Evolutionary conservation across 108 stramenopile species (phyloP).

Genomic region (Skeletonema marinoi): DNA sequence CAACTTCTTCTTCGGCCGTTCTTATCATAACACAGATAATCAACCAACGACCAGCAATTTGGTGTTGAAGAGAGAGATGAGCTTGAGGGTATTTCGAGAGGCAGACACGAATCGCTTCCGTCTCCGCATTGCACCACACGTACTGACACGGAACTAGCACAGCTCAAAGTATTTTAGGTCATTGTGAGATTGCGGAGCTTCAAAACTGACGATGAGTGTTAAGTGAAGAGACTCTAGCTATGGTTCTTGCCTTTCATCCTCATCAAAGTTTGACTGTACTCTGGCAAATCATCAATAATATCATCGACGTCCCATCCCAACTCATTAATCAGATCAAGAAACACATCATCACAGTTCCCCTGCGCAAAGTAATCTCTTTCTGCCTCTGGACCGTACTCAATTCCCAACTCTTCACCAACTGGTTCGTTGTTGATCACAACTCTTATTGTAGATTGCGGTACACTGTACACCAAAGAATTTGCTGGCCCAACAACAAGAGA

Average conservation of each 20-base stretch:
- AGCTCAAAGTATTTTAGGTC: too few relatives aligned
- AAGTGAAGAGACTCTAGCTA: too few relatives aligned
- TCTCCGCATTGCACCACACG: too few relatives aligned
- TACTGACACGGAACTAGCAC: too few relatives aligned
- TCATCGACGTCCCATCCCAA: slow-evolving; percentile 63
- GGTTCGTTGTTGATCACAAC: slow-evolving; percentile 61
- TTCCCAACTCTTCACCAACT: slow-evolving; percentile 60
- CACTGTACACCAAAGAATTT: slow-evolving; percentile 56
- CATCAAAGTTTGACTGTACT: slow-evolving; percentile 21
- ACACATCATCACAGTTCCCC: slow-evolving; percentile 61
- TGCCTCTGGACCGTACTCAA: slow-evolving; percentile 41
- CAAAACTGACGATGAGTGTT: too few relatives aligned
- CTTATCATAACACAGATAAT: too few relatives aligned
- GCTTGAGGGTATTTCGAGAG: too few relatives aligned
- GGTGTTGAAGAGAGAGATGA: too few relatives aligned
- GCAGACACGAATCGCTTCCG: too few relatives aligned
- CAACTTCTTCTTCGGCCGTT: too few relatives aligned
- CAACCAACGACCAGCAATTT: too few relatives aligned
- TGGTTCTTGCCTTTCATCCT: background rate
- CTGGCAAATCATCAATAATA: slow-evolving; percentile 25
- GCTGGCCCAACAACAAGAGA: slow-evolving; percentile 76
- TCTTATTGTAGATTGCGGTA: slow-evolving; percentile 46
- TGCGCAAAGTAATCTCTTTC: slow-evolving; percentile 61
- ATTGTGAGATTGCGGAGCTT: too few relatives aligned
- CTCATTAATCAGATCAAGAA: slow-evolving; percentile 56